Conservation (phyloP, 129 eudicot genomes). For the Gnaphalium uliginosum region DNA sequence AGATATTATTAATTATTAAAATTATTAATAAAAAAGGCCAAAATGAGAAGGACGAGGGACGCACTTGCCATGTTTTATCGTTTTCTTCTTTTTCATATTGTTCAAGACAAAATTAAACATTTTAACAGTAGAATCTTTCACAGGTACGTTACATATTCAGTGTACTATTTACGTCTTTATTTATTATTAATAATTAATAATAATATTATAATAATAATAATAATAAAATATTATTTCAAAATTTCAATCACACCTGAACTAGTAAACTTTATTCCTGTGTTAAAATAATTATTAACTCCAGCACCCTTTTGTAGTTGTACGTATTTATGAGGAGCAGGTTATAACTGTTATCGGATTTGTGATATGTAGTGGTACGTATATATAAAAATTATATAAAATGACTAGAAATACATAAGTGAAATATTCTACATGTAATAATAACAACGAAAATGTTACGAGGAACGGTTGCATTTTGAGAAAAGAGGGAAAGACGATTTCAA, state of each 20-base stretch:
- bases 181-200: not conserved
- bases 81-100: conserved; percentile 36
- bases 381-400: no score
- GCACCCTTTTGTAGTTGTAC: no score
- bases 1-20: not conserved
- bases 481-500: no score
- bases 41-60: conserved; percentile 23
- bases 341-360: no score
- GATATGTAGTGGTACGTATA: no score
- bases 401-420: no score
- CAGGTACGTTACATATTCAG: conserved; percentile 12
- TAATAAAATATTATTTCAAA: not conserved
- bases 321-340: no score
- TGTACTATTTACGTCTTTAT: conserved; percentile 19
- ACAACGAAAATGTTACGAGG: no score
- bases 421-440: no score
- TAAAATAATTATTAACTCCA: no score
- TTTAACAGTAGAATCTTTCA: conserved; percentile 32
- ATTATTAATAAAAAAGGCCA: conserved; percentile 9
- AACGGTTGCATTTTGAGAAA: no score
- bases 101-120: conserved; percentile 21
- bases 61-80: conserved; percentile 35
- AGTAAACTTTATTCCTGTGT: not conserved
- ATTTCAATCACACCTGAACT: not conserved
- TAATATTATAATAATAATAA: no score